Evolutionary conservation across 2,329 filamentous ascomycete genomes (phyloP).

Genomic region (Diaporthe sp.): DNA sequence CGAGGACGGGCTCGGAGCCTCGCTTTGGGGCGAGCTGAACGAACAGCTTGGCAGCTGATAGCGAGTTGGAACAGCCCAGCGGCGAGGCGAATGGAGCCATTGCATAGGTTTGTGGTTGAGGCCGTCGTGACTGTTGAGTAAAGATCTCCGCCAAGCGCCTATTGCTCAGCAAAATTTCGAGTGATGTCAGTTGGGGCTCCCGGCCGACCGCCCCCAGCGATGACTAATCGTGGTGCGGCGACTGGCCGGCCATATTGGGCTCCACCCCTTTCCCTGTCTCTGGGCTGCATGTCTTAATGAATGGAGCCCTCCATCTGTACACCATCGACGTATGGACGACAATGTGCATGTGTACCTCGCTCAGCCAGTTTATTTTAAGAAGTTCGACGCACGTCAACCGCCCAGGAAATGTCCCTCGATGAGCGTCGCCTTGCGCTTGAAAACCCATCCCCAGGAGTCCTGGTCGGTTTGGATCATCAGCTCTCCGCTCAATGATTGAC

Average conservation of each 20-base stretch:
- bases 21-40: conserved; percentile 47
- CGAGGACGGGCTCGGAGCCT: conserved; percentile 51
- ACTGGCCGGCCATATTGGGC: conserved; percentile 28
- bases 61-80: conserved; percentile 38
- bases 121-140: neutral
- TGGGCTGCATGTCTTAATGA: conserved; percentile 17
- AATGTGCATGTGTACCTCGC: neutral
- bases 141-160: neutral
- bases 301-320: conserved; percentile 16
- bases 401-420: neutral
- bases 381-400: neutral
- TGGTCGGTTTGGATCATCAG: neutral
- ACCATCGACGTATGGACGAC: neutral
- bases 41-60: conserved; percentile 50
- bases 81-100: conserved; percentile 23
- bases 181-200: conserved; percentile 27
- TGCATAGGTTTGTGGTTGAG: neutral
- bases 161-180: conserved; percentile 35
- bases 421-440: neutral
- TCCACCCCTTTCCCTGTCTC: neutral
- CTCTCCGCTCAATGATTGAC: neutral
- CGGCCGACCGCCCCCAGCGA: neutral
- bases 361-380: neutral
- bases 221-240: conserved; percentile 18
- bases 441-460: neutral